A percentile compares a stretch with the other conserved stretches of the same genome.
phyloP scores from a whole-genome alignment of 1,284 basidiomycete species.

The Hemileia vastatrix region DNA sequence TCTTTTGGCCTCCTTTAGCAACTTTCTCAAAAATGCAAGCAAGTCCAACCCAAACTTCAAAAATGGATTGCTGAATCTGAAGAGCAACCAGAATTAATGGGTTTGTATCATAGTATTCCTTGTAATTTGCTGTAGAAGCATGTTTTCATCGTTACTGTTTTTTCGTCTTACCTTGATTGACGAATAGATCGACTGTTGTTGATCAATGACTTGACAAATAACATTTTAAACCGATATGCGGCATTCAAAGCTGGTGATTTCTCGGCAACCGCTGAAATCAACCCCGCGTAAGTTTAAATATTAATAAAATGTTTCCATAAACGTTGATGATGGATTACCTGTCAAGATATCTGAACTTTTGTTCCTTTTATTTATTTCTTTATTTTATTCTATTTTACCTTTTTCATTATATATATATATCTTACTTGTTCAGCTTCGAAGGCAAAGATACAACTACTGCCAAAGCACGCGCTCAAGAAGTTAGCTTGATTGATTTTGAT shows the following conservation, averaged over 20 bases:
- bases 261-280: conserved; percentile 53
- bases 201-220: conserved; percentile 97
- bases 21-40: conserved; percentile 71
- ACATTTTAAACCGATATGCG: conserved; percentile 76
- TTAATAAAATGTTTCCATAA: too few relatives aligned
- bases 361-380: too few relatives aligned
- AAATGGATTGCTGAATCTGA: conserved; percentile 95
- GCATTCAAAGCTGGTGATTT: conserved; percentile 85
- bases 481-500: conserved; percentile 22
- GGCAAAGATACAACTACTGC: conserved; percentile 20
- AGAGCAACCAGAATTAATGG: conserved; percentile 71
- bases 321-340: too few relatives aligned
- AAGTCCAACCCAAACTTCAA: conserved; percentile 86
- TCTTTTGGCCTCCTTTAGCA: conserved; percentile 52
- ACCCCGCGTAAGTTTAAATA: conserved; percentile 43
- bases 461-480: conserved; percentile 18
- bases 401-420: too few relatives aligned
- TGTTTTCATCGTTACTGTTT: background rate
- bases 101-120: conserved; percentile 48
- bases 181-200: conserved; percentile 73
- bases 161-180: background rate
- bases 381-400: too few relatives aligned
- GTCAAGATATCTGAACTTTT: too few relatives aligned
- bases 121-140: background rate
- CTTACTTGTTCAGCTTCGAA: conserved; percentile 9